Evolutionary conservation across 345 rosid species (phyloP).

Genomic region (Bretschneidera sinensis): DNA sequence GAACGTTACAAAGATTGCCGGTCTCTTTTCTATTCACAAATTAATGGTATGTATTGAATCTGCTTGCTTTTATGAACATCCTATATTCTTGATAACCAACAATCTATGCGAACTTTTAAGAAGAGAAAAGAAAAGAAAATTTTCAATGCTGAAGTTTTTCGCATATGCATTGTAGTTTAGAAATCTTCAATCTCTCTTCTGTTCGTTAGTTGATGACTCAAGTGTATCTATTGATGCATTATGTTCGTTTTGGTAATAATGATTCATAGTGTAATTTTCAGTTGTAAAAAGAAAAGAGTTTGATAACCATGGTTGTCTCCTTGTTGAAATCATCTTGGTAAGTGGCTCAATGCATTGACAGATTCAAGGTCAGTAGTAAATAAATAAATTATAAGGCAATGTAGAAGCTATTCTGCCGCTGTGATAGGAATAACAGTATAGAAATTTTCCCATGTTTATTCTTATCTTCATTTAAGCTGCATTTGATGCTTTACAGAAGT

Average conservation of each 20-base stretch:
- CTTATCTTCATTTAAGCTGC: neutral
- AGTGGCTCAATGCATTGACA: neutral
- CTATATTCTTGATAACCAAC: neutral
- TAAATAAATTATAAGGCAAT: neutral
- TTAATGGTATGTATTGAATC: constrained; percentile 56
- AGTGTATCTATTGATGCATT: neutral
- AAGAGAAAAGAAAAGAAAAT: neutral
- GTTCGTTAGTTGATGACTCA: neutral
- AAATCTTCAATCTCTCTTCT: too few species aligned
- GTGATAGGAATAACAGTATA: neutral
- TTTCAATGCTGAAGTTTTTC: neutral
- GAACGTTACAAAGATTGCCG: constrained; percentile 97
- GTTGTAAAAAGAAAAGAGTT: neutral
- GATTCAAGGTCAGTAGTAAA: neutral
- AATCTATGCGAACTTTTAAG: neutral
- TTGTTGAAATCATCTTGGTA: neutral
- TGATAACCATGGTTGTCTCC: neutral
- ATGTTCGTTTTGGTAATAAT: too few species aligned
- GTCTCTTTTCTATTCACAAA: constrained; percentile 86
- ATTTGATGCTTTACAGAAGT: neutral
- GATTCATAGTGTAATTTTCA: neutral
- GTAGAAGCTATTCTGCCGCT: neutral
- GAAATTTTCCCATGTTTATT: neutral
- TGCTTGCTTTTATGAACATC: neutral
- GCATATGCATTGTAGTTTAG: neutral